Percentiles rank a stretch among this genome's conserved stretches.
These are phyloP conservation scores for Clarireedia homoeocarpa DNA, from an alignment of 2,329 filamentous ascomycete species.

Conservation along the genomic window DNA sequence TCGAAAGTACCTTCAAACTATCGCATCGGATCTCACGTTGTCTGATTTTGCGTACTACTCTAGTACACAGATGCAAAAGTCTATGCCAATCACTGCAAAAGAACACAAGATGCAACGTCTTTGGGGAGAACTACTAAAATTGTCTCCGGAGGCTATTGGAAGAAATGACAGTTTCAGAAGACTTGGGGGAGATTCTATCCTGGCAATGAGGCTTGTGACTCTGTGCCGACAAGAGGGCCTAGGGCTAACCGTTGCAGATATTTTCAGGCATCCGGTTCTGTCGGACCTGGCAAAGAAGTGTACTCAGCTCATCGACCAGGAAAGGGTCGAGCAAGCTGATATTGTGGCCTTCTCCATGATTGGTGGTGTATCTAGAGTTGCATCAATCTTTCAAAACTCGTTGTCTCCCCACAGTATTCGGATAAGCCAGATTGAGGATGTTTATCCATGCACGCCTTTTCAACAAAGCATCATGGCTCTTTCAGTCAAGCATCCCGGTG, in stretches of 20 bases:
- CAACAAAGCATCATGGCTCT: conserved; percentile 33
- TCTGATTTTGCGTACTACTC: conserved; percentile 1
- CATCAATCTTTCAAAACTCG: conserved; percentile 19
- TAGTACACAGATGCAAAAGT: background rate
- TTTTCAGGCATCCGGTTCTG: conserved; percentile 36
- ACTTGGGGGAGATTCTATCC: conserved; percentile 30
- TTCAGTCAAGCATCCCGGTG: conserved; percentile 24
- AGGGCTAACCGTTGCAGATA: conserved; percentile 33
- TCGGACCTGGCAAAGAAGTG: conserved; percentile 32
- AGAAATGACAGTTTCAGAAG: conserved; percentile 32
- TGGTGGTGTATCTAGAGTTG: background rate
- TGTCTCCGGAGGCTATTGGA: conserved; percentile 13
- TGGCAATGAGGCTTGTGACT: conserved; percentile 38
- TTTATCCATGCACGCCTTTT: conserved; percentile 31
- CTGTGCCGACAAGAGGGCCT: conserved; percentile 23
- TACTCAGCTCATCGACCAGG: conserved; percentile 17
- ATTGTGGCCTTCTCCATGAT: conserved; percentile 16
- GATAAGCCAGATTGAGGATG: conserved; percentile 26
- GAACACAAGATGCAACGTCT: conserved; percentile 10
- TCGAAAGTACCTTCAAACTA: conserved; percentile 30
- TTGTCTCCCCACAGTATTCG: background rate
- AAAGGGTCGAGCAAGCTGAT: background rate
- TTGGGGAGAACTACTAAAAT: conserved; percentile 10
- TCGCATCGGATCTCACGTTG: background rate
- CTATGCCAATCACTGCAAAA: background rate